phyloP scores from a whole-genome alignment of 2,329 filamentous ascomycete genomes.

The Ophiostoma novo-ulmi region DNA sequence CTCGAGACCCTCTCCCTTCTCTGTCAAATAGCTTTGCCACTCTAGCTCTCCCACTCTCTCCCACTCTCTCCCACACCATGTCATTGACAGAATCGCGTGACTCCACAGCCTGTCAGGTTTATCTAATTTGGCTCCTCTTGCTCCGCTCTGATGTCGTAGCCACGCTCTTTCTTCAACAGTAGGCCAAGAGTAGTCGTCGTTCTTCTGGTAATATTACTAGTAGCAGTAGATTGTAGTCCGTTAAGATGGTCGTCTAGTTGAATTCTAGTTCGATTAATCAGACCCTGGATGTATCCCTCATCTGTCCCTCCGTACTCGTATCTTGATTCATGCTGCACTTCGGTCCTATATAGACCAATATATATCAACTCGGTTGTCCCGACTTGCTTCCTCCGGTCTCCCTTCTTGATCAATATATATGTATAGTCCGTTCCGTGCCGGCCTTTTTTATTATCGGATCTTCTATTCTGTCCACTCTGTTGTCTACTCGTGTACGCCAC shows the following conservation, averaged over 20 bases:
- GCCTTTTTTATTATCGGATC: neutral
- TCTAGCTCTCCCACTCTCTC: neutral
- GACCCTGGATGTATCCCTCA: neutral
- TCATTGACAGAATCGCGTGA: neutral
- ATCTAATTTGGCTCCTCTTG: neutral
- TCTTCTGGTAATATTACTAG: neutral
- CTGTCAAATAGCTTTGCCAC: neutral
- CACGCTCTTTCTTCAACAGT: neutral
- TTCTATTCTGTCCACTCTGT: neutral
- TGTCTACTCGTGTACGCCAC: neutral
- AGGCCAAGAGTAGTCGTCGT: neutral
- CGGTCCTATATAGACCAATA: neutral
- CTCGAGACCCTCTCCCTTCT: neutral
- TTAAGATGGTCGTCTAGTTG: neutral
- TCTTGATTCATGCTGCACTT: neutral
- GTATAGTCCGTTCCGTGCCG: neutral
- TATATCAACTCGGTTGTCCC: neutral
- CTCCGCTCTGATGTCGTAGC: constrained; percentile 13
- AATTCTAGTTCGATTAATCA: neutral
- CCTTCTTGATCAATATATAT: neutral
- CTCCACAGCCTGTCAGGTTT: constrained; percentile 8
- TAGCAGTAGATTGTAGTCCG: neutral
- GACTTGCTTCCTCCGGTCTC: neutral
- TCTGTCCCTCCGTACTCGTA: neutral
- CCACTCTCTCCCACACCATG: neutral